Evolutionary conservation across 2,329 filamentous ascomycete genomes (phyloP), one percentile per base, ranked within the genome.

Genomic region (Fusarium devonianum): DNA sequence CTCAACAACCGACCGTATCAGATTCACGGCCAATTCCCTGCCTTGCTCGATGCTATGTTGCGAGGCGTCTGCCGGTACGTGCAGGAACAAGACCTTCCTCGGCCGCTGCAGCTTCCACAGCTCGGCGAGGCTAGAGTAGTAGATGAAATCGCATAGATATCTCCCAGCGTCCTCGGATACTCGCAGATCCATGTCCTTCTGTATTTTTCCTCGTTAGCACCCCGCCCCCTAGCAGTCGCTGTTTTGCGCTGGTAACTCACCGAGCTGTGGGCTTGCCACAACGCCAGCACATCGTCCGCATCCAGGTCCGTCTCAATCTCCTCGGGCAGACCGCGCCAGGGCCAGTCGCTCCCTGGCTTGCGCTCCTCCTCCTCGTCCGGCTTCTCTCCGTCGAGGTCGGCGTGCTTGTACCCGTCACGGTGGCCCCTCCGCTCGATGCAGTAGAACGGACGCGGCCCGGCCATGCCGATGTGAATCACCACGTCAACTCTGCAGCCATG

Each of bases 401-500:
- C 74, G 61, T 87, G 79, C 13, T 74, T 72, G 71, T 95, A 96
- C 4, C 87, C 87, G 61, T 89, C 85, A 26, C 88, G 81, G 65
- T 89, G 87, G 0, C 82, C 90, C 25, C 81, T 76, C 9, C 82
- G 79, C 74, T 96, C 91, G 7, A 93, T 75, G 9, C 82, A 81
- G 69, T 93, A 95, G 61, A 83, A 71, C 11, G 84, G 62, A 70
- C 79, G 60, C 73, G 82, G 64, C 69, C 88, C 67, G 68, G 90
- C 89, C 81, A 95, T 91, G 55, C 91, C 91, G 40, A 95, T 88
- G 70, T 95, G 90, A 4, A 96, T 70, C 16, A 85, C 78, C 21
- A 88, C 72, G 69, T 95, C 88, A 43, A 86, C 79, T 37, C 75
- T 71, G 43, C 63, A 67, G 40, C 68, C 56, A 61, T 69, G 49